phyloP scores from a whole-genome alignment of 352 stramenopile genomes.

The Globisporangium rhizosaccharum region DNA sequence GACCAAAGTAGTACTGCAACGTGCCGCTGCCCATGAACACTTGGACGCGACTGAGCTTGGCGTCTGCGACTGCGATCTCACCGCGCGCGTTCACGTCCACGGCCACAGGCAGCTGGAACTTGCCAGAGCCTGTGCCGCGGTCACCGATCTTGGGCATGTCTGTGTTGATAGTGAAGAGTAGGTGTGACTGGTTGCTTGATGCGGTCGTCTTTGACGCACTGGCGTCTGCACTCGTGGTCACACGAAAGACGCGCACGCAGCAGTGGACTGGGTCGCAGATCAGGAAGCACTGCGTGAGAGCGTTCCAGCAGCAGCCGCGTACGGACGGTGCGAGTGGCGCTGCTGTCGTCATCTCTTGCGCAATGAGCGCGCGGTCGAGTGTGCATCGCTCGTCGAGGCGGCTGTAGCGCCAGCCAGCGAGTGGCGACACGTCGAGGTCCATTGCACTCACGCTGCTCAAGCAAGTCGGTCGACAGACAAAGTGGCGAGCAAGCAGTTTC shows the following conservation, averaged over 20 bases:
- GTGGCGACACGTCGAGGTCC: slow-evolving; percentile 26
- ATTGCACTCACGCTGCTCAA: slow-evolving; percentile 5
- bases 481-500: too few species aligned
- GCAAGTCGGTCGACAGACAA: too few species aligned
- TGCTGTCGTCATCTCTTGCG: neutral
- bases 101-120: slow-evolving; percentile 44
- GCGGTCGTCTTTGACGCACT: slow-evolving; percentile 13
- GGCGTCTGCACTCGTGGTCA: neutral
- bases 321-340: slow-evolving; percentile 6
- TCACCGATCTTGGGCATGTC: slow-evolving; percentile 23
- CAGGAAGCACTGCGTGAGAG: slow-evolving; percentile 40
- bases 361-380: slow-evolving; percentile 15
- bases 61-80: slow-evolving; percentile 52
- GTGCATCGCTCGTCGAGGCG: slow-evolving; percentile 4
- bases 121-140: slow-evolving; percentile 27
- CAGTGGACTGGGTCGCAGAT: slow-evolving; percentile 34
- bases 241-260: slow-evolving; percentile 30
- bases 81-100: slow-evolving; percentile 45
- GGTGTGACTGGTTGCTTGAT: slow-evolving; percentile 1
- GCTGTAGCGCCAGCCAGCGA: slow-evolving; percentile 31
- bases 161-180: slow-evolving; percentile 12
- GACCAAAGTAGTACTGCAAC: slow-evolving; percentile 43
- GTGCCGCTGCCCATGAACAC: slow-evolving; percentile 49
- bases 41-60: slow-evolving; percentile 48
- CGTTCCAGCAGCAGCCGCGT: slow-evolving; percentile 47